Evolutionary conservation across 2,329 filamentous ascomycete genomes (phyloP).

Genomic region (Tolypocladium endophyticum): DNA sequence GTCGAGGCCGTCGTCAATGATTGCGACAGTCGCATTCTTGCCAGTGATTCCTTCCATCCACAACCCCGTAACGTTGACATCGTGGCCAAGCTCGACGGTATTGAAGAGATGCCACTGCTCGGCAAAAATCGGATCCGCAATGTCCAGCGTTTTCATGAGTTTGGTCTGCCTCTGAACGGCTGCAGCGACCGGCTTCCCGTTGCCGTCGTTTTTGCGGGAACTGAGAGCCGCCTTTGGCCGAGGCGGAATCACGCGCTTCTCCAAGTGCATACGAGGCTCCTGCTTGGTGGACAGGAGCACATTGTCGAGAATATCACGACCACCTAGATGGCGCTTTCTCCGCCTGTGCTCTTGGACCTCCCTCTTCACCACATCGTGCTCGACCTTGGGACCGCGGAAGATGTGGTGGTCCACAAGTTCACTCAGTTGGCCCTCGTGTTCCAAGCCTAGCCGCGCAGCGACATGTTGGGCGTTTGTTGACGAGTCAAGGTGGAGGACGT

Average conservation of each 20-base stretch:
- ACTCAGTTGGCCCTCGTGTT: constrained; percentile 72
- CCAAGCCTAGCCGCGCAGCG: constrained; percentile 61
- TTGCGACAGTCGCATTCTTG: constrained; percentile 78
- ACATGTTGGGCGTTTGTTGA: constrained; percentile 56
- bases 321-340: constrained; percentile 48
- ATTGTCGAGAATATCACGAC: constrained; percentile 54
- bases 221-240: constrained; percentile 18
- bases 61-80: constrained; percentile 90
- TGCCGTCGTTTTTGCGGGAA: constrained; percentile 8
- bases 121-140: constrained; percentile 80
- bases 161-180: constrained; percentile 47
- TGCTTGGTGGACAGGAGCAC: constrained; percentile 75
- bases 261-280: constrained; percentile 35
- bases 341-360: constrained; percentile 44
- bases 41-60: constrained; percentile 90
- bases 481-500: constrained; percentile 73
- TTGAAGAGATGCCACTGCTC: constrained; percentile 97
- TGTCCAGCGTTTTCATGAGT: constrained; percentile 57
- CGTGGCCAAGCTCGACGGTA: constrained; percentile 67
- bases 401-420: constrained; percentile 74
- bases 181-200: constrained; percentile 14
- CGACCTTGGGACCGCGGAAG: constrained; percentile 61
- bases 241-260: constrained; percentile 39
- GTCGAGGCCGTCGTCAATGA: constrained; percentile 92
- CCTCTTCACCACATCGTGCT: constrained; percentile 47